Percentiles rank a stretch among this genome's conserved stretches.
Conservation (phyloP, 2,329 filamentous ascomycete genomes). For the Penicillium aurantiogriseum region DNA sequence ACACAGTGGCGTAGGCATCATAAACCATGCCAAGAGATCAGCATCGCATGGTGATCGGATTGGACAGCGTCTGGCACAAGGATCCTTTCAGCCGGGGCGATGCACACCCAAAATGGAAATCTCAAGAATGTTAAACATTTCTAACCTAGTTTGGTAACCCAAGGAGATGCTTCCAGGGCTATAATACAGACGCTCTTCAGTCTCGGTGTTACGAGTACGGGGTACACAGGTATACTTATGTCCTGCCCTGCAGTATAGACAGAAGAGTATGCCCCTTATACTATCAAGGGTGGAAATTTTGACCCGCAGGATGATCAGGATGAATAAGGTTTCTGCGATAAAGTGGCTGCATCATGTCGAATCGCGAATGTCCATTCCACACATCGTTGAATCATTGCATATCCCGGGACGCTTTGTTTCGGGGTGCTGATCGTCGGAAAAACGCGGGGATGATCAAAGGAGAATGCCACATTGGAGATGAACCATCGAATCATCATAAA, state of each 20-base stretch:
- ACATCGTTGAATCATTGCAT: neutral
- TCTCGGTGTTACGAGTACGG: neutral
- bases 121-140: neutral
- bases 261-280: neutral
- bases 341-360: neutral
- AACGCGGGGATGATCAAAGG: neutral
- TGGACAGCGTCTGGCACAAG: neutral
- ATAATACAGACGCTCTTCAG: neutral
- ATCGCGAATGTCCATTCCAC: neutral
- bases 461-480: neutral
- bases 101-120: neutral
- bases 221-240: no score
- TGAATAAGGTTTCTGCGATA: neutral
- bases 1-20: neutral
- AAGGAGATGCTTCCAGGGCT: neutral
- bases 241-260: neutral
- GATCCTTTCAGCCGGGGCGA: neutral
- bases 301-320: neutral
- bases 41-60: neutral
- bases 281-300: no score
- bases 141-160: neutral
- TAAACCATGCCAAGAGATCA: conserved; percentile 9
- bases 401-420: neutral
- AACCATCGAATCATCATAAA: neutral
- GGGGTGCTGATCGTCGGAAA: neutral